A percentile compares a stretch with the other conserved stretches of the same genome.
Conservation (phyloP, 495 filamentous ascomycete species). For the Podospora pseudoanserina region DNA sequence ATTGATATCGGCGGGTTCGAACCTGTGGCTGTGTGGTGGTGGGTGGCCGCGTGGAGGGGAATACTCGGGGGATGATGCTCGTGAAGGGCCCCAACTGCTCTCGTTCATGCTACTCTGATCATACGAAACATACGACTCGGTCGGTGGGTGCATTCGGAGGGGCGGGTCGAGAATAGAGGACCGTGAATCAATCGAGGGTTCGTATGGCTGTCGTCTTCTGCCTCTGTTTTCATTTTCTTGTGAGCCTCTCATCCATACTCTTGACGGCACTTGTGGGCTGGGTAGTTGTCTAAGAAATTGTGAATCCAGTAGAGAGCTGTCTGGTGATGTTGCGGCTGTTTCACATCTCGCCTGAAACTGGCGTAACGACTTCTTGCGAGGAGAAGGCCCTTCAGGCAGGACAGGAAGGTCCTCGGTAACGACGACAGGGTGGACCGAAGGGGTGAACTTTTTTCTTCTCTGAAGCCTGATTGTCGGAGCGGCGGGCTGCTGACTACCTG, state of each 20-base stretch:
- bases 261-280: constrained; percentile 8
- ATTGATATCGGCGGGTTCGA: constrained; percentile 84
- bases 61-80: constrained; percentile 53
- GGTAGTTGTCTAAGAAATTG: background rate
- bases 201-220: constrained; percentile 42
- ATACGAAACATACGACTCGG: constrained; percentile 43
- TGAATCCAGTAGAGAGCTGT: background rate
- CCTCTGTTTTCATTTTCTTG: constrained; percentile 34
- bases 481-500: constrained; percentile 1
- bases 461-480: constrained; percentile 44
- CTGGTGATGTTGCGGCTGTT: constrained; percentile 7
- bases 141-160: constrained; percentile 42
- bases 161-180: constrained; percentile 42
- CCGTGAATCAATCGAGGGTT: constrained; percentile 47
- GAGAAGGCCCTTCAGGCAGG: constrained; percentile 46
- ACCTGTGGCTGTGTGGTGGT: constrained; percentile 63
- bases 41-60: constrained; percentile 44
- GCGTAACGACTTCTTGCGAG: constrained; percentile 35
- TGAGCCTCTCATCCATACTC: constrained; percentile 32
- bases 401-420: constrained; percentile 31
- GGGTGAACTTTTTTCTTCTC: constrained; percentile 31
- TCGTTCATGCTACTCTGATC: constrained; percentile 26
- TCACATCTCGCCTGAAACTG: constrained; percentile 28
- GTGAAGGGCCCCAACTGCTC: constrained; percentile 70
- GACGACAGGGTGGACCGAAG: background rate